These are phyloP conservation scores for Collybia sp. DNA, from an alignment of 768 basidiomycete genomes.

Conservation along the genomic window DNA sequence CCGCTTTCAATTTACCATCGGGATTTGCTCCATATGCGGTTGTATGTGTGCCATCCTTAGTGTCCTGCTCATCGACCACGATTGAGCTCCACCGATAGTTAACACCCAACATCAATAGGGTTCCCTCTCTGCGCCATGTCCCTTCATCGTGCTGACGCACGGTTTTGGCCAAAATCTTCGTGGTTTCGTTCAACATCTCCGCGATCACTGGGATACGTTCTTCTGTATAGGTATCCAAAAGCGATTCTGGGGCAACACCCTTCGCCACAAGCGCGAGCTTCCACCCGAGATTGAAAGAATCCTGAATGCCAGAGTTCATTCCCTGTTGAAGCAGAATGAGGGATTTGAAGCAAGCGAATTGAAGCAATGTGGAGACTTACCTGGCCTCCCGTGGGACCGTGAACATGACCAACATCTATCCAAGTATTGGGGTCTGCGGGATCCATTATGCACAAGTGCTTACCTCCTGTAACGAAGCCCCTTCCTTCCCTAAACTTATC, in stretches of 20 bases:
- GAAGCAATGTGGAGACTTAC: background rate
- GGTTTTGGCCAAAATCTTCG: conserved; percentile 6
- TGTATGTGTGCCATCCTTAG: conserved; percentile 9
- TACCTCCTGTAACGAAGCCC: conserved; percentile 47
- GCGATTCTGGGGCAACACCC: conserved; percentile 8
- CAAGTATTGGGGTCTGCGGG: background rate
- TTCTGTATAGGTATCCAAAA: conserved; percentile 14
- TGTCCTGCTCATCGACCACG: conserved; percentile 35
- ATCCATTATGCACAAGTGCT: background rate
- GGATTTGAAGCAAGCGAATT: background rate
- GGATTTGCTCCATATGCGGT: conserved; percentile 17
- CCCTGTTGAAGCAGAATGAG: conserved; percentile 16
- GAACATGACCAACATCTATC: conserved; percentile 45
- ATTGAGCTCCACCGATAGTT: conserved; percentile 51
- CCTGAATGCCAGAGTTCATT: conserved; percentile 29
- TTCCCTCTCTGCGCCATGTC: conserved; percentile 14
- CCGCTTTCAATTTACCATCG: conserved; percentile 27
- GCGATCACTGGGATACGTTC: conserved; percentile 32
- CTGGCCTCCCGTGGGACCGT: conserved; percentile 35
- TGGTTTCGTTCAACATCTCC: conserved; percentile 27
- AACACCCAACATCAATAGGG: conserved; percentile 39
- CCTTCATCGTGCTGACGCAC: background rate
- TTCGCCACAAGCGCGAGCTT: conserved; percentile 16
- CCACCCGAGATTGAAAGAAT: conserved; percentile 21
- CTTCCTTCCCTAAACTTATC: conserved; percentile 34